Base-by-base conservation (phyloP, 2,329 filamentous ascomycete genomes). In the Neopestalotiopsis sp. region DNA sequence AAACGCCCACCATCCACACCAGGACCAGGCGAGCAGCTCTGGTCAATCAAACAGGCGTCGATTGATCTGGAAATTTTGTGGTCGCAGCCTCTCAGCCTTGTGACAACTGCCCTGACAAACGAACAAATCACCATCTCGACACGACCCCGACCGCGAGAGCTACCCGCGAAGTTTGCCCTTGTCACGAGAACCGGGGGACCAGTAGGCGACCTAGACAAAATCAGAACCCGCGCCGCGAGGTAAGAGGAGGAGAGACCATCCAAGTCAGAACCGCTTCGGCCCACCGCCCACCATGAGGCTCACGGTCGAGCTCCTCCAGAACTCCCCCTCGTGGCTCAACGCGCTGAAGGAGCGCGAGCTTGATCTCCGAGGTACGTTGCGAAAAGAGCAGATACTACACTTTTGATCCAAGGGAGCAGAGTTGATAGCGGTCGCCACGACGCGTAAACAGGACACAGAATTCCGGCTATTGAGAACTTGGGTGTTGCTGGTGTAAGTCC, bases 301-400 rank as follows among this genome's bases (percentile, higher is more conserved):
- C 84, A 98, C 95, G 72, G 91, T 94, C 75, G 96, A 98, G 82
- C 91, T 98, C 78, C 97, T 99, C 84, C 90, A 94, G 83, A 91
- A 90, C 82, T 97, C 96, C 80, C 92, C 97, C 75, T 98, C 95
- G 81, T 99, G 98, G 88, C 92, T 98, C 84, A 99, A 98, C 84
- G 95, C 95, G 81, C 89, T 99, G 82, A 97, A 96, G 85, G 96
- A 99, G 89, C 94, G 96, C 83, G 96, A 99, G 89, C 90, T 99
- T 82, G 95, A 98, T 87, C 94, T 99, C 78, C 91, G 96, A 97
- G 96, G 96, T 98, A 93, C 90, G 94, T 88, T 84, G 34, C 90
- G 92, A 92, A 94, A 97, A 94, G 94, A 91, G 88, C 93, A 95
- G 94, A 96, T 97, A 90, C 94, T 97, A 93, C 93, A 94, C 90